Conservation (phyloP, 2,329 filamentous ascomycete genomes). For the Fusarium sp. region DNA sequence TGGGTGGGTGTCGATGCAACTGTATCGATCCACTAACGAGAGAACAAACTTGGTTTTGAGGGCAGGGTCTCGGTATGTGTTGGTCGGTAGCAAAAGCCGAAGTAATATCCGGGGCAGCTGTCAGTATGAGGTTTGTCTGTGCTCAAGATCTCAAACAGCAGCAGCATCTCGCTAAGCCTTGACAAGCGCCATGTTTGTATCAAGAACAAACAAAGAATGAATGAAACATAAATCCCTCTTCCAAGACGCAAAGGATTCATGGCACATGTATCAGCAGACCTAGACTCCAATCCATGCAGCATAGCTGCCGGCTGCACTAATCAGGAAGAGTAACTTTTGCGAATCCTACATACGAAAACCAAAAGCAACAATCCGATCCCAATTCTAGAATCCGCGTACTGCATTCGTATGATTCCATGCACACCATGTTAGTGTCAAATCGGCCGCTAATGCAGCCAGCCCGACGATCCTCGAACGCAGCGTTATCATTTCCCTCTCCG, state of each 20-base stretch:
- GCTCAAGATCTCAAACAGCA: neutral
- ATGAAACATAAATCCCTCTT: neutral
- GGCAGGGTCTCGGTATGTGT: neutral
- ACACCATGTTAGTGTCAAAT: conserved; percentile 15
- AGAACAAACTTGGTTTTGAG: neutral
- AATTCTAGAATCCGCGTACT: neutral
- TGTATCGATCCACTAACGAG: neutral
- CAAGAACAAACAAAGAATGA: neutral
- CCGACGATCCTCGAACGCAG: conserved; percentile 9
- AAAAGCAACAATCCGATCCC: neutral
- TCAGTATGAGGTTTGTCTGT: neutral
- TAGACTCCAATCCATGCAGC: neutral
- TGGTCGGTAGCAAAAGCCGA: neutral
- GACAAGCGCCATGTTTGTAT: neutral
- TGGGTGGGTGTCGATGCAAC: neutral
- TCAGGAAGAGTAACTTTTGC: conserved; percentile 1
- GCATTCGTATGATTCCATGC: neutral
- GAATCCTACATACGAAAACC: neutral
- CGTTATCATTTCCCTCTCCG: neutral
- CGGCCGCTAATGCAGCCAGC: conserved; percentile 36
- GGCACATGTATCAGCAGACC: too few species aligned
- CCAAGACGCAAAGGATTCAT: neutral
- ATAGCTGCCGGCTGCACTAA: neutral
- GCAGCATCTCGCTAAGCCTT: neutral
- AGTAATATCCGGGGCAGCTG: neutral